These are phyloP conservation scores for Xerocomus nothofagi DNA, from an alignment of 1,284 basidiomycete genomes.

Conservation along the genomic window DNA sequence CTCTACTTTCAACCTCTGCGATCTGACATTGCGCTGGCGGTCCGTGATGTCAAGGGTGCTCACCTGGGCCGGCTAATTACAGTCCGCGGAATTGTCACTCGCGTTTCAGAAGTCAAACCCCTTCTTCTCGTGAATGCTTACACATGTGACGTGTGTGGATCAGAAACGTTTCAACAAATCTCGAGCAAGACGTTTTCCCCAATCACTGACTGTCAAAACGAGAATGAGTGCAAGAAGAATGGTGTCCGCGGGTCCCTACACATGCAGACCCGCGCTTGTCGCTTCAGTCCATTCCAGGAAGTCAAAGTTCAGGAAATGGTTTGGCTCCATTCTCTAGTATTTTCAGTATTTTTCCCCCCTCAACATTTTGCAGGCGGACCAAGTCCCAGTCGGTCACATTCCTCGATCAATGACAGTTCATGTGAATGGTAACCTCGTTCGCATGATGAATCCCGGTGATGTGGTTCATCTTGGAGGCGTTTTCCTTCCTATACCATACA, in stretches of 20 bases:
- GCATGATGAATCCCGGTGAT: slow-evolving; percentile 94
- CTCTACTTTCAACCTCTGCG: slow-evolving; percentile 89
- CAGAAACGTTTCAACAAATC: slow-evolving; percentile 98
- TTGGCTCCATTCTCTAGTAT: slow-evolving; percentile 20
- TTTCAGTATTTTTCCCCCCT: slow-evolving; percentile 8
- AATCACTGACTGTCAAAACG: slow-evolving; percentile 83
- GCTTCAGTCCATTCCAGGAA: slow-evolving; percentile 98
- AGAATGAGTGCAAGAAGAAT: slow-evolving; percentile 82
- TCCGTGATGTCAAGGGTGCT: slow-evolving; percentile 84
- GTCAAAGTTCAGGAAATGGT: slow-evolving; percentile 99
- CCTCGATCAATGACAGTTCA: slow-evolving; percentile 98
- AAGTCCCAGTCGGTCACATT: slow-evolving; percentile 99
- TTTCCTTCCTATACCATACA: slow-evolving; percentile 89
- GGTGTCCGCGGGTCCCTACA: slow-evolving; percentile 89
- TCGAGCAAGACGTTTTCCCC: slow-evolving; percentile 92
- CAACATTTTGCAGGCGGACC: slow-evolving; percentile 72
- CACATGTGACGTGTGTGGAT: slow-evolving; percentile 97
- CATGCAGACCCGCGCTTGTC: slow-evolving; percentile 97
- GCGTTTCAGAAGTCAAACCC: slow-evolving; percentile 98
- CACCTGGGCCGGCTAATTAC: slow-evolving; percentile 94
- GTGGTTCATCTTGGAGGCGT: slow-evolving; percentile 90
- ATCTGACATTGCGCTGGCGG: slow-evolving; percentile 77
- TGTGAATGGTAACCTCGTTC: slow-evolving; percentile 87
- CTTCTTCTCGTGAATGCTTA: slow-evolving; percentile 97
- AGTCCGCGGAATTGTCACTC: slow-evolving; percentile 96